Conservation (phyloP, 2,329 filamentous ascomycete genomes). For the Dactylellina cionopaga region DNA sequence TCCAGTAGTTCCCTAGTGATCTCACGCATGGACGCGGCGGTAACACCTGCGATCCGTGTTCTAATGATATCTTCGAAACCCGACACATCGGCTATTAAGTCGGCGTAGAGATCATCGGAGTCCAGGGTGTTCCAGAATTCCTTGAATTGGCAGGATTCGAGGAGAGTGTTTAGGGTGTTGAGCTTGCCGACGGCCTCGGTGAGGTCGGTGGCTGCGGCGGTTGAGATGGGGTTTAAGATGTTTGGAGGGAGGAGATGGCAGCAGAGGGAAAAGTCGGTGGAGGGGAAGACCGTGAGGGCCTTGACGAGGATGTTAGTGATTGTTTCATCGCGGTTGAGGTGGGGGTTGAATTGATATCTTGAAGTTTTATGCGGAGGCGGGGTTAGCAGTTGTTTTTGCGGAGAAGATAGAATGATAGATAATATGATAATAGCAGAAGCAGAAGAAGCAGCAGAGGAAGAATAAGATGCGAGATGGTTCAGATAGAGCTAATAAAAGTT, state of each 20-base stretch:
- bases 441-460: constrained; percentile 2
- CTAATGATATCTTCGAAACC: constrained; percentile 96
- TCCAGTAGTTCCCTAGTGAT: constrained; percentile 74
- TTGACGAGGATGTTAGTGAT: constrained; percentile 99
- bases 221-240: constrained; percentile 68
- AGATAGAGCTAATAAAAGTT: constrained; percentile 77
- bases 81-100: constrained; percentile 90
- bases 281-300: constrained; percentile 95
- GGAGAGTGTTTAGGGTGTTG: constrained; percentile 81
- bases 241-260: constrained; percentile 92
- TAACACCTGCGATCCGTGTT: constrained; percentile 85
- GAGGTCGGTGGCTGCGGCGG: constrained; percentile 73
- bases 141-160: constrained; percentile 88
- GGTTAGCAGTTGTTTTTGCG: constrained; percentile 5
- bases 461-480: constrained; percentile 62
- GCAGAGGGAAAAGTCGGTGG: constrained; percentile 90
- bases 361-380: constrained; percentile 27
- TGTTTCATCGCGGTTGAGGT: constrained; percentile 94
- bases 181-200: constrained; percentile 92
- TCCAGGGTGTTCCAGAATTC: constrained; percentile 94
- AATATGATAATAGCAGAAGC: not conserved
- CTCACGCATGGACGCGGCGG: constrained; percentile 82
- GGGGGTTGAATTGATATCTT: constrained; percentile 99
- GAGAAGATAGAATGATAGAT: too few relatives aligned
- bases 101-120: constrained; percentile 93